Evolutionary conservation across 208 protist genomes (phyloP), one percentile per base, ranked within the genome.

Genomic region (Acanthamoeba healyi): DNA sequence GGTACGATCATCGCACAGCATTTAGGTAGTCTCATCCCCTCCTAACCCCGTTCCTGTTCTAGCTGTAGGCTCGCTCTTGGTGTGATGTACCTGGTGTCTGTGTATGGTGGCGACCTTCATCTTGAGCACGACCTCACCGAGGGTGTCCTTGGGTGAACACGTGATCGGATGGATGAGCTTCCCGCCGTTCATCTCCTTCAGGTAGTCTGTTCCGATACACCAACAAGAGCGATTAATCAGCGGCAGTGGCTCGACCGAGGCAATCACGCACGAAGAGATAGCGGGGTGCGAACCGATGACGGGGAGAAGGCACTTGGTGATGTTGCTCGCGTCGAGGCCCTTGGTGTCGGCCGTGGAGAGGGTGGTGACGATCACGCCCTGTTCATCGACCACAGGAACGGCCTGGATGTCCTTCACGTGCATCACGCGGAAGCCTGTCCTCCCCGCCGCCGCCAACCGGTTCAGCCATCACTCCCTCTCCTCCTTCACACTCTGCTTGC

Each of bases 341-440:
- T 86, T 86, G 40, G n/a, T 40, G 29, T 86, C 77, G 29, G 77
- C 42, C 44, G 77, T 40, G 6, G 77, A 86, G 44, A 86, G 77
- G 46, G 77, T 86, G 77, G 77, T 58, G 42, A 86, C 77, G 40
- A 86, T 86, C n/a, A 86, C 42, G 44, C 77, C 77, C 46, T 86
- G 77, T 4, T 86, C 77, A 44, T 86, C 77, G 2, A 86, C 77
- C 19, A 86, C 77, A 0, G 77, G 77, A 7, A 86, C 26, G 24
- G 77, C 77, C 29, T 86, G 77, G 44, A 86, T 86, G 77, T 86
- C 77, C 77, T 86, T 86, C 42, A 58, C 26, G 77, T 86, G 77
- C 77, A 86, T 86, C 42, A 86, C 17, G 3, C 77, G 77, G 77
- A 86, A 86, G 4, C 77, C 65, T 74, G 65, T 24, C 17, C 54